Evolutionary conservation across 23 red algal species (phyloP), one percentile per base, ranked within the genome.

Genomic region (Gracilaria gracilis): DNA sequence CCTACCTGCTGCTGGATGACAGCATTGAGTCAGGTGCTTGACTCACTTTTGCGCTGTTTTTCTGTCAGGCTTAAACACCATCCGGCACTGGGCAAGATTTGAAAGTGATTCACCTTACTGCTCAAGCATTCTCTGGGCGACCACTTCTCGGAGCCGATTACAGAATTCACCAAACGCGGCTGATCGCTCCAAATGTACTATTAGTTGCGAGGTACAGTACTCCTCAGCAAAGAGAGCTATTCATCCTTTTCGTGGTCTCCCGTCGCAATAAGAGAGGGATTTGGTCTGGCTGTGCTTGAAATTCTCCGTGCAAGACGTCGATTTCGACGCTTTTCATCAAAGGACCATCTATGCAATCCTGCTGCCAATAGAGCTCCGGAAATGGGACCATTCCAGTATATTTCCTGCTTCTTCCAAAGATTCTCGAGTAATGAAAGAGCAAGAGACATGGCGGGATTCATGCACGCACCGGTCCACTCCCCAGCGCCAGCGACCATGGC

Each of bases 371-470:
- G 65, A 19, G 71, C 74, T 7, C 75, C 87, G 29, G 48, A 51
- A 53, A 90, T 47, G 4, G 87, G 75, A 42, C 74, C 73, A n/a
- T 81, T 62, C 87, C 87, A 81, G 46, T 90, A 81, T 16, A 90
- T 57, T 40, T 59, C 54, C 0, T 90, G 87, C 21, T 33, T 54
- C 25, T 48, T 74, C 87, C 87, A 90, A 2, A 66, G 37, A 27
- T 57, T 47, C 16, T 90, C 87, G 25, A 90, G 40, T 33, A 81
- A 28, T 38, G 87, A 70, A 5, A 90, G 28, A 11, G 87, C 75
- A 67, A 90, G 58, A 27, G 74, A 61, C 74, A 90, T 64, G 39
- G 87, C 87, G 37, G 87, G 87, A 74, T 90, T 90, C 87, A 90
- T 90, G 77, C 87, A 90, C 16, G 65, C 74, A n/a, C 75, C 87